Evolutionary conservation across 1,284 basidiomycete species (phyloP).

Genomic region (Xerocomus cyaneibrunnescens): DNA sequence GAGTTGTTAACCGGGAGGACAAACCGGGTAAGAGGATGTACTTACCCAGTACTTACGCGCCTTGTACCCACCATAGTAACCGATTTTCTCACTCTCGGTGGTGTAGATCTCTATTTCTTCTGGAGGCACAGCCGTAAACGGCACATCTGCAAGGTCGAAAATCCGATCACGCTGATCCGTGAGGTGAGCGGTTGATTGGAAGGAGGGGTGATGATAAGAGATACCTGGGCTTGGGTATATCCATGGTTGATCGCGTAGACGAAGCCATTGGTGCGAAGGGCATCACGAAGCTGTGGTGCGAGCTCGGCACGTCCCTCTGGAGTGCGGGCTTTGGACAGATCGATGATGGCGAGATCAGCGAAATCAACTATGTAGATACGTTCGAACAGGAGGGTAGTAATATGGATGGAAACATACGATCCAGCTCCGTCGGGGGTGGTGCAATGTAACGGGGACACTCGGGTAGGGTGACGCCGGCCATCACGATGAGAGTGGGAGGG

Average conservation of each 20-base stretch:
- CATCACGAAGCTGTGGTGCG: slow-evolving; percentile 50
- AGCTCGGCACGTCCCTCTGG: slow-evolving; percentile 51
- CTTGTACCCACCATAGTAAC: slow-evolving; percentile 60
- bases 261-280: slow-evolving; percentile 59
- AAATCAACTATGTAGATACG: slow-evolving; percentile 51
- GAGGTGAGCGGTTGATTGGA: background rate
- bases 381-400: background rate
- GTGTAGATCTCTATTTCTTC: slow-evolving; percentile 58
- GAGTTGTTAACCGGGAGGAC: background rate
- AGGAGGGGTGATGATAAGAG: background rate
- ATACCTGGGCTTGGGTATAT: slow-evolving; percentile 47
- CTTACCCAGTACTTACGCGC: slow-evolving; percentile 16
- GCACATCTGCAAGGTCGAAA: slow-evolving; percentile 62
- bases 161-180: slow-evolving; percentile 46
- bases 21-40: background rate
- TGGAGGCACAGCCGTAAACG: slow-evolving; percentile 50
- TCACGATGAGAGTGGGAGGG: too few relatives aligned
- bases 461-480: slow-evolving; percentile 11
- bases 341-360: slow-evolving; percentile 63
- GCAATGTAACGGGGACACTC: slow-evolving; percentile 21
- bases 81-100: slow-evolving; percentile 44
- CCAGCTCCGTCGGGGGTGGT: slow-evolving; percentile 19
- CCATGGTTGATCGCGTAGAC: slow-evolving; percentile 64
- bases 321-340: slow-evolving; percentile 53
- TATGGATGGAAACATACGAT: slow-evolving; percentile 12